Evolutionary conservation across 2,329 filamentous ascomycete species (phyloP), one percentile per base, ranked within the genome.

Genomic region (Incumbomyces delicatus): DNA sequence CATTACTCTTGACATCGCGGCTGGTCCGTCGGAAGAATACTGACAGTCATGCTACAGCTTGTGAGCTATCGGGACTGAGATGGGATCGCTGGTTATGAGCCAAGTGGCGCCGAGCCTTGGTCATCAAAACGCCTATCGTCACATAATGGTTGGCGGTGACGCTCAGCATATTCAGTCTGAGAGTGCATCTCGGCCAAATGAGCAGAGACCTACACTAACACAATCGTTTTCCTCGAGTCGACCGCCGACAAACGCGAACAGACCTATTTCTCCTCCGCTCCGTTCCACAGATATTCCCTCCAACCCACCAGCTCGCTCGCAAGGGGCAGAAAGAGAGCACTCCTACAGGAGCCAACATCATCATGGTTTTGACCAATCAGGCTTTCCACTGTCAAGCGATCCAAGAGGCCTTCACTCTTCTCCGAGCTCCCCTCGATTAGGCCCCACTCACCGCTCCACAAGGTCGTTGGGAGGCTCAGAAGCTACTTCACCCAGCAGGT

Each of bases 101-200:
- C 86, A 90, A 72, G 81, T 81, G 70, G 79, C 81, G 68, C 77
- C 85, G 66, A 81, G 87, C 68, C 74, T 81, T 58, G 74, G 78
- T 59, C 77, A 38, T 43, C 51, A 80, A 68, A 82, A 83, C 67
- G 78, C 80, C 71, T 79, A 74, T 50, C 50, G 56, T 46, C 53
- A 50, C 69, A 84, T 81, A 74, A 83, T 87, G 71, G 69, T 75
- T 59, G 71, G 70, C 65, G 66, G 65, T 55, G 62, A 66, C 57
- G 58, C 65, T 57, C 46, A 49, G 45, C 49, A 49, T 37, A 43
- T 51, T 29, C 53, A 50, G 41, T 42, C 51, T 46, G 42, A 49
- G 13, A 36, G 27, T 22, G 12, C 47, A 18, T 36, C 47, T 31
- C 36, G 43, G 16, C 30, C 44, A 17, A n/a, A 18, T 10, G 27